Base-by-base conservation (phyloP, 495 filamentous ascomycete genomes). In the Haplographium delicatum region DNA sequence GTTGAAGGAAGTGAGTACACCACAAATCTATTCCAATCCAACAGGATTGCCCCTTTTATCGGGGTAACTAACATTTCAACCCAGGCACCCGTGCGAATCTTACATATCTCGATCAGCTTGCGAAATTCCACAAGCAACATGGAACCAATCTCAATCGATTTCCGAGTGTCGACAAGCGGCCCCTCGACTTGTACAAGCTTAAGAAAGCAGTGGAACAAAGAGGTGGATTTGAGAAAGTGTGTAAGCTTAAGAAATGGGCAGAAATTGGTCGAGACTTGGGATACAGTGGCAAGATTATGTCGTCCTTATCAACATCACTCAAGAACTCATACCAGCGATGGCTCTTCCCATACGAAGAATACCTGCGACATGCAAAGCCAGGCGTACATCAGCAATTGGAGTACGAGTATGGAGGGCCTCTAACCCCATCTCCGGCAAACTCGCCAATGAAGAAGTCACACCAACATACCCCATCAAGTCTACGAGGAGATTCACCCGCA, bases 201-300 rank as follows among this genome's bases (percentile, higher is more conserved):
- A 97, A 96, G 66, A 97, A 97, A 67, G 90, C 93, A 1, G 93
- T 99, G 11, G 93, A 97, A 65, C 79, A 82, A 31, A 80, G 91
- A 35, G 93, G 93, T 24, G 93, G 93, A 0, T 99, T 99, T 59
- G 89, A 95, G 31, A 83, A 83, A 54, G 93, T 99, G 30, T 97
- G 94, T 74, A 96, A 95, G 69, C 76, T 82, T 42, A 99, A 99
- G 68, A 97, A 96, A 72, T 99, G 93, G 93, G 93, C 93, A 0
- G 93, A 99, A 66, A 96, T 99, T 54, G 93, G 93, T 27, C 85
- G 93, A 62, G 91, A 96, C 65, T 71, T 99, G 16, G 93, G 93
- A 45, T 99, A 99, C 69, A 96, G 93, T 62, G 93, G 93, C 62
- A 99, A 99, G 70, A 99, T 99, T 57, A 99, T 99, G 93, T 97